Evolutionary conservation across 139 green algal genomes (phyloP), one percentile per base, ranked within the genome.

Genomic region (Astrephomene gubernaculifera): DNA sequence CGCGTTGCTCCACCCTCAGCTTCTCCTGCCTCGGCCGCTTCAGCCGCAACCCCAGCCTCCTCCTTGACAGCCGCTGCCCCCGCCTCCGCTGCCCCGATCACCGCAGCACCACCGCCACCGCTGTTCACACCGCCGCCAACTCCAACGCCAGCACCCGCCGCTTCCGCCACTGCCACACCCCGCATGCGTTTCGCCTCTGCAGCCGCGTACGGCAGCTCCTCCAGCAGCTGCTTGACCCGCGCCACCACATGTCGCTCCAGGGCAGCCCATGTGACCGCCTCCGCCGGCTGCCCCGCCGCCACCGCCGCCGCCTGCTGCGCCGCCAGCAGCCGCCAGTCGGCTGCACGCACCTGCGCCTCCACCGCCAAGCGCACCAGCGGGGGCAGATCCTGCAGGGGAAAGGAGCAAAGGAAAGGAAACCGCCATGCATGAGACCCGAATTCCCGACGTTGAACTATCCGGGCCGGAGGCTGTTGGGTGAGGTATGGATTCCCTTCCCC

Each of bases 251-350:
- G 82, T 14, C 25, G 53, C 83, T 93, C 86, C 45, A 89, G 86
- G 29, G 69, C 33, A 6, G 24, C 19, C 90, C 90, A 93, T 21
- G 60, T 81, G 21, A 93, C 54, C 0, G 73, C 83, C 0, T 52
- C 60, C 0, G 27, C 85, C 17, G 60, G 63, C 33, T 89, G 63
- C 0, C 57, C 83, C 2, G 61, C 63, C 14, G 52, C 76, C 27
- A 76, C 89, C 2, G 90, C 88, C 10, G 83, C 88, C 45, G 67
- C 38, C 81, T 93, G 89, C 80, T 69, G 44, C 71, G 70, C 81
- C 22, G 79, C 65, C 65, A 93, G 80, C n/a, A 57, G 45, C 33
- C 69, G 71, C 87, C 87, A 92, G 69, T 94, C 89, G 33, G 85
- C 61, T 5, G 81, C 74, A n/a, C 83, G 81, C 29, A 89, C 71